These are phyloP conservation scores for Lolium multiflorum DNA, from an alignment of 176 grass and related monocot genomes.

Conservation along the genomic window DNA sequence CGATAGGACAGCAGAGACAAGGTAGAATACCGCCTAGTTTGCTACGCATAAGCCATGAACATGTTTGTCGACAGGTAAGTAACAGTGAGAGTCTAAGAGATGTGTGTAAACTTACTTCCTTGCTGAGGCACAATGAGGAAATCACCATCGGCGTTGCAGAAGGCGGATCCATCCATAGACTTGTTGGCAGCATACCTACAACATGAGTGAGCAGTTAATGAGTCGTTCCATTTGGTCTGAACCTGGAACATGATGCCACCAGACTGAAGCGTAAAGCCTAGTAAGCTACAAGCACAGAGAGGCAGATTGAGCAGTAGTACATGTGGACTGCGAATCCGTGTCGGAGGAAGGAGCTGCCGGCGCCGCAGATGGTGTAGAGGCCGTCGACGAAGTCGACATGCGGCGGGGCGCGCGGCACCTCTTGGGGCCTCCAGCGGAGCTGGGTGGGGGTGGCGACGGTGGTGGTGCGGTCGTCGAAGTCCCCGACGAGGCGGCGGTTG, in stretches of 20 bases:
- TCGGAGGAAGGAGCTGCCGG: conserved; percentile 82
- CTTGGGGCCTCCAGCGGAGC: conserved; percentile 74
- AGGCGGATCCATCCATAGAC: conserved; percentile 84
- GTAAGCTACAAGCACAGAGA: not conserved
- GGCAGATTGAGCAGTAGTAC: not conserved
- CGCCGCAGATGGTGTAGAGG: conserved; percentile 85
- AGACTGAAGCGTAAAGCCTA: not conserved
- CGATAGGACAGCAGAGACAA: not conserved
- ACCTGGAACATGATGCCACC: not conserved
- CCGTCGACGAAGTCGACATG: conserved; percentile 74
- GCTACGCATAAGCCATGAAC: not conserved
- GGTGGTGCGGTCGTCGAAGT: conserved; percentile 70
- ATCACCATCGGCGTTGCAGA: conserved; percentile 95
- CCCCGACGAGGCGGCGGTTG: conserved; percentile 65
- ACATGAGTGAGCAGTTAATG: not conserved
- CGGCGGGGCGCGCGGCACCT: conserved; percentile 46
- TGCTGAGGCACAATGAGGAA: conserved; percentile 87
- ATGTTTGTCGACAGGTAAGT: not conserved
- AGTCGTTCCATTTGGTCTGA: not conserved
- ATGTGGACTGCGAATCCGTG: conserved; percentile 94
- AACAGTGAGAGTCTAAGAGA: not conserved
- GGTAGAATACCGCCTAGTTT: not conserved
- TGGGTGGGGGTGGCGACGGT: conserved; percentile 83
- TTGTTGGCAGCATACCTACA: conserved; percentile 88
- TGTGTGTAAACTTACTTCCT: conserved; percentile 62